phyloP scores from a whole-genome alignment of 1,284 basidiomycete genomes.

The Phlebopus sp. region DNA sequence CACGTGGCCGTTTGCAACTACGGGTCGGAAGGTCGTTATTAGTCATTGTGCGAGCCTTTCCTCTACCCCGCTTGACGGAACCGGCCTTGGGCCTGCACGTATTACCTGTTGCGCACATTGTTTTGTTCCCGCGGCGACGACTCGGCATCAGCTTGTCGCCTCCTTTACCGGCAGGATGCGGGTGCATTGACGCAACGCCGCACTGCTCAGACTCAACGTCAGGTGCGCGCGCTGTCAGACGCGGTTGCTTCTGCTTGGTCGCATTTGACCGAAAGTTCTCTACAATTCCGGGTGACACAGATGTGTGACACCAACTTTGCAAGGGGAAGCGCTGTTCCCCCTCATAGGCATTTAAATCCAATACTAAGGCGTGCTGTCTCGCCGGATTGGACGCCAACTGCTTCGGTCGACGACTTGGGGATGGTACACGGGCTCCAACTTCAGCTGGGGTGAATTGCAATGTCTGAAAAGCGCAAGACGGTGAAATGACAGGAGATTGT shows the following conservation, averaged over 20 bases:
- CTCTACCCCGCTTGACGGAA: not conserved
- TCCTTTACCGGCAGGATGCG: not conserved
- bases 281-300: no score
- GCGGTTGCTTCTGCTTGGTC: not conserved
- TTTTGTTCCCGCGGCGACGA: not conserved
- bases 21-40: not conserved
- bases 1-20: conserved; percentile 15
- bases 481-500: conserved; percentile 10
- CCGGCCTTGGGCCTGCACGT: not conserved
- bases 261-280: no score
- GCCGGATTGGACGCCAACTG: conserved; percentile 6
- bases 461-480: conserved; percentile 25
- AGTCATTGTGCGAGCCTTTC: not conserved
- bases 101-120: not conserved
- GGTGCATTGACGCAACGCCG: not conserved
- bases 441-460: not conserved
- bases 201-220: not conserved
- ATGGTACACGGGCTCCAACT: not conserved
- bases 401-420: conserved; percentile 13
- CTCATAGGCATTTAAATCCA: not conserved
- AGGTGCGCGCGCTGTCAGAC: not conserved
- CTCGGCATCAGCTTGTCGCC: not conserved
- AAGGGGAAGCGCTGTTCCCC: not conserved
- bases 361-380: not conserved
- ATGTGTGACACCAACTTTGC: not conserved